These are phyloP conservation scores for Saccharomycopsis schoenii DNA, from an alignment of 805 yeast species.

Conservation along the genomic window DNA sequence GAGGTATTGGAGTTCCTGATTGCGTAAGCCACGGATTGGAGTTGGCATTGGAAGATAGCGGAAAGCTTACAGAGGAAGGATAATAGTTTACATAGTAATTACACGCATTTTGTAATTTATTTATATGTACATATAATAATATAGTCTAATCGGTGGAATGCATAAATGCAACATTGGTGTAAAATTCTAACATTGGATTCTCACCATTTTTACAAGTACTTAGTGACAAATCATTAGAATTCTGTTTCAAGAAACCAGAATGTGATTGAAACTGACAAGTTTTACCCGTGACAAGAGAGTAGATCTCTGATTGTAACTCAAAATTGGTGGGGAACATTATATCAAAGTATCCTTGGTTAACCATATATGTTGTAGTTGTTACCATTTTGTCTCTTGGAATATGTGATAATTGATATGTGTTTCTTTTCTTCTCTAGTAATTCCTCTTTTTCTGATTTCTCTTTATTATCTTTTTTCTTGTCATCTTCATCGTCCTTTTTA, in stretches of 20 bases:
- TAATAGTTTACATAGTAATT: background rate
- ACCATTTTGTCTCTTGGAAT: conserved; percentile 45
- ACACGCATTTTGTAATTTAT: background rate
- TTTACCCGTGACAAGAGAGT: conserved; percentile 54
- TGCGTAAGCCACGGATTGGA: conserved; percentile 57
- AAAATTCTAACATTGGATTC: conserved; percentile 73
- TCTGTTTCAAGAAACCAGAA: conserved; percentile 50
- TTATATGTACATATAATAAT: background rate
- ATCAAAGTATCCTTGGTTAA: conserved; percentile 78
- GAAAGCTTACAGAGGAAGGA: background rate
- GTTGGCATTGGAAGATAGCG: conserved; percentile 32
- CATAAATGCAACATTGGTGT: conserved; percentile 64
- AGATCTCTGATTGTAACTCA: conserved; percentile 47
- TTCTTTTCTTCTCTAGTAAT: conserved; percentile 5
- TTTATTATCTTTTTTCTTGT: background rate
- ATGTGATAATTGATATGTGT: conserved; percentile 8
- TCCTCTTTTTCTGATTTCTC: background rate
- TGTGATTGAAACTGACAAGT: conserved; percentile 46
- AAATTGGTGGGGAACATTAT: conserved; percentile 84
- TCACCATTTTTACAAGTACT: conserved; percentile 72
- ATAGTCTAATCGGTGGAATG: conserved; percentile 21
- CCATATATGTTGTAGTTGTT: conserved; percentile 65
- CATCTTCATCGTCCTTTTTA: background rate
- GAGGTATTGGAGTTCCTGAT: conserved; percentile 86
- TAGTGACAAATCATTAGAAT: conserved; percentile 54